Evolutionary conservation across 1,284 basidiomycete species (phyloP), one percentile per base, ranked within the genome.

Genomic region (Leccinum subfulvum): DNA sequence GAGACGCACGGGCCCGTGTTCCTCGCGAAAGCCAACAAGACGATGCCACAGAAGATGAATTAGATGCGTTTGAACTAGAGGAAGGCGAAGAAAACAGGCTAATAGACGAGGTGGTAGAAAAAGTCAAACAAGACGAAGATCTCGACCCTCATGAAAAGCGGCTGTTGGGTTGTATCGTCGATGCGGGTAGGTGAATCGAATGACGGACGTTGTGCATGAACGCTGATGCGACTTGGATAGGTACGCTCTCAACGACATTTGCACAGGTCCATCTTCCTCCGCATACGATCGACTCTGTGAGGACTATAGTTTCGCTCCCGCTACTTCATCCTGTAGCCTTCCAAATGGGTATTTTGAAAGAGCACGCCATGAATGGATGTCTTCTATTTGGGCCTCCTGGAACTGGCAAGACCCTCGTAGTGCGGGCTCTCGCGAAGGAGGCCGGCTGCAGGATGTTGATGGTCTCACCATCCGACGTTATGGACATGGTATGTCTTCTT

Each of bases 351-450:
- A 92, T 98, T 61, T 81, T 98, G 44, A 96, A 94, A 73, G 89
- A 94, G 66, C 93, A 97, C 71, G 84, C 88, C 13, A 95, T 95
- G 82, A 90, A 87, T 7, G 94, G 94, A 2, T 94, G 92, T 66
- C 82, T 96, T 63, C 78, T 97, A 16, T 95, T 96, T 75, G 94
- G 94, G 5, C 95, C 96, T 61, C 91, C 94, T 2, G 94, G 94
- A 52, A 96, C 94, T 5, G 94, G 94, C 6, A 97, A 97, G 77
- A 96, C 94, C 0, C 79, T 97, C 14, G 83, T 95, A 10, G 95
- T 95, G 2, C 86, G 94, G 53, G 96, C 96, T 7, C 83, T 98
- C 4, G 96, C 96, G 0, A 92, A 90, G 70, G 94, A 96, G 74
- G 92, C 92, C 54, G 94, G 93, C 1, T 94, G 92, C 66, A 84